phyloP scores from a whole-genome alignment of 352 stramenopile genomes.

The Phytophthora cactorum region DNA sequence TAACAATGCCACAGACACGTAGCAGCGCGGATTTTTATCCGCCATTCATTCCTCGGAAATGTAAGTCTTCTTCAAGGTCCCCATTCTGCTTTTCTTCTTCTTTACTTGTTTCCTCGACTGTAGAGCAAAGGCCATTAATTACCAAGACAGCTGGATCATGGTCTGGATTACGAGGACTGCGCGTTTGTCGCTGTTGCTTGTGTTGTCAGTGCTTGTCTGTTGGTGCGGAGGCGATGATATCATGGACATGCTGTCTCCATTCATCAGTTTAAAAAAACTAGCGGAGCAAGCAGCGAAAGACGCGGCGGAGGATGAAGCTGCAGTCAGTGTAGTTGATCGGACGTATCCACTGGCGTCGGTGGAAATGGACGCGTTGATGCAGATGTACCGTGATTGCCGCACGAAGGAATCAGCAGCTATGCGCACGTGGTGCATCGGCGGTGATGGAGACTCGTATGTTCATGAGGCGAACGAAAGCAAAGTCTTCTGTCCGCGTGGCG shows the following conservation, averaged over 20 bases:
- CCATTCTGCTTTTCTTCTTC: constrained; percentile 40
- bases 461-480: constrained; percentile 8
- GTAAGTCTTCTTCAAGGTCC: too few relatives aligned
- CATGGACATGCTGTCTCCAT: constrained; percentile 46
- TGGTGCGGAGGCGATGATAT: constrained; percentile 28
- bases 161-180: not conserved
- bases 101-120: constrained; percentile 16
- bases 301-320: constrained; percentile 10
- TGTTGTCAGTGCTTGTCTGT: constrained; percentile 8
- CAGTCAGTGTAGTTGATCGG: constrained; percentile 44
- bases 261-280: constrained; percentile 45
- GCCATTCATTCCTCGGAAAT: too few relatives aligned
- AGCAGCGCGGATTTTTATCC: too few relatives aligned
- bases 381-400: constrained; percentile 55
- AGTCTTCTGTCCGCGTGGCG: constrained; percentile 46
- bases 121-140: not conserved
- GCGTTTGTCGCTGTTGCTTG: constrained; percentile 9
- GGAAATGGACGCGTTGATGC: constrained; percentile 52
- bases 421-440: constrained; percentile 67
- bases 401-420: constrained; percentile 53
- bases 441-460: constrained; percentile 16
- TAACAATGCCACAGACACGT: too few relatives aligned
- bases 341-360: constrained; percentile 53
- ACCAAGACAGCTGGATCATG: constrained; percentile 6
- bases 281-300: constrained; percentile 26